These are phyloP conservation scores for Dichotomocladium elegans DNA, from an alignment of 371 early-diverging fungal genomes.

Conservation along the genomic window DNA sequence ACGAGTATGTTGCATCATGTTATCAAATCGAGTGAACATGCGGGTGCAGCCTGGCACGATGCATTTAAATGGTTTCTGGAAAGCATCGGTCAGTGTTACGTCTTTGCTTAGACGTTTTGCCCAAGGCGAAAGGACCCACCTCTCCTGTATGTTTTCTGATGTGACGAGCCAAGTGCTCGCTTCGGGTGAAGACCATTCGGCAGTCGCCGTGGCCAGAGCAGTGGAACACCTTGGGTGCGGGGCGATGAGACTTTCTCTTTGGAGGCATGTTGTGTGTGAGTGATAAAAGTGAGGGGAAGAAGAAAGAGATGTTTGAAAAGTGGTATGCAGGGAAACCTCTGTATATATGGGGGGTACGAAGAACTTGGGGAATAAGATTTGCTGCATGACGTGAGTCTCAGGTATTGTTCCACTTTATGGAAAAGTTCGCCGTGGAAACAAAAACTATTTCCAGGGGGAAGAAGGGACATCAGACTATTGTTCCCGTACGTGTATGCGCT, in stretches of 20 bases:
- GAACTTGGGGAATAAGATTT: neutral
- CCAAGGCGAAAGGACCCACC: conserved; percentile 11
- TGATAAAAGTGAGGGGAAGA: neutral
- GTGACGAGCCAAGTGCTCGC: conserved; percentile 59
- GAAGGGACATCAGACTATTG: no score
- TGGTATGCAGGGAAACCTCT: neutral
- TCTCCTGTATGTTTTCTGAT: conserved; percentile 55
- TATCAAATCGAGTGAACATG: conserved; percentile 57
- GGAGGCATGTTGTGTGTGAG: neutral
- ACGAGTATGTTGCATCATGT: conserved; percentile 64
- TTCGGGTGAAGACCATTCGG: conserved; percentile 58
- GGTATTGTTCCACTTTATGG: neutral
- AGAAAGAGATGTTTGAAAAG: neutral
- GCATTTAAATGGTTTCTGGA: conserved; percentile 54
- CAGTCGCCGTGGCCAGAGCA: conserved; percentile 57
- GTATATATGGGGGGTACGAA: neutral
- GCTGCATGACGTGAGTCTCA: neutral
- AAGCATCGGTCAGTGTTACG: neutral
- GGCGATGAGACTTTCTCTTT: neutral
- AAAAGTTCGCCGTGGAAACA: no score
- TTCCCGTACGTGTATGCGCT: no score
- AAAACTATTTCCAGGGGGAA: no score
- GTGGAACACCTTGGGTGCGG: conserved; percentile 47
- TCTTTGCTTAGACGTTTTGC: neutral
- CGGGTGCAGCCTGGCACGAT: conserved; percentile 52